phyloP scores from a whole-genome alignment of 2,329 filamentous ascomycete species.

The Venturia aucupariae region DNA sequence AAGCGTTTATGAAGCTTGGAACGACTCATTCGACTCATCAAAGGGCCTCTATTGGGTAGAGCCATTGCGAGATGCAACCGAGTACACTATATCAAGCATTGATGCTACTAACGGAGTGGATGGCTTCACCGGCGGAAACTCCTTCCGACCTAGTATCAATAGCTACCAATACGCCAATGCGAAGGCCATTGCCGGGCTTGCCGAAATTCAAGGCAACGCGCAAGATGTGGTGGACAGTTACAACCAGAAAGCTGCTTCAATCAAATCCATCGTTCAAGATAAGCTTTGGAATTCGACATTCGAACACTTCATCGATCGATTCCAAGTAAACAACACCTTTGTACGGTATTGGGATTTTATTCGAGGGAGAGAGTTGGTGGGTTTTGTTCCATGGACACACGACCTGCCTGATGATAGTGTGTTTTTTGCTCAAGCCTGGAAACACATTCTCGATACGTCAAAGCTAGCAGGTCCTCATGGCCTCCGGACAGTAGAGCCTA shows the following conservation, averaged over 20 bases:
- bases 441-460: conserved; percentile 24
- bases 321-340: conserved; percentile 29
- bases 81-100: conserved; percentile 38
- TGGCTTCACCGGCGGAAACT: conserved; percentile 32
- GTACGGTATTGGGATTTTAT: conserved; percentile 34
- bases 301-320: conserved; percentile 37
- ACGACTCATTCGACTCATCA: conserved; percentile 30
- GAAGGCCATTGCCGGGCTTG: conserved; percentile 32
- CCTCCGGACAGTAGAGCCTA: conserved; percentile 35
- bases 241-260: conserved; percentile 21
- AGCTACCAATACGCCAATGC: conserved; percentile 38
- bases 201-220: conserved; percentile 24
- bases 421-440: conserved; percentile 26
- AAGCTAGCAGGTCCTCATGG: conserved; percentile 29
- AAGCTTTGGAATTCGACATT: conserved; percentile 37
- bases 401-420: conserved; percentile 32
- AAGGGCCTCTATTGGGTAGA: conserved; percentile 36
- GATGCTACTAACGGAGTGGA: conserved; percentile 33
- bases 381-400: conserved; percentile 36
- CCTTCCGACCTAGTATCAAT: conserved; percentile 38
- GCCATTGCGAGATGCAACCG: conserved; percentile 35
- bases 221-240: neutral
- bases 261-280: conserved; percentile 31
- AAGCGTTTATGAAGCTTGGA: conserved; percentile 29
- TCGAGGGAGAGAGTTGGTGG: conserved; percentile 35